Percentiles rank a stretch among this genome's conserved stretches.
These are phyloP conservation scores for Talaromyces nanjingensis DNA, from an alignment of 495 filamentous ascomycete species.

Conservation along the genomic window DNA sequence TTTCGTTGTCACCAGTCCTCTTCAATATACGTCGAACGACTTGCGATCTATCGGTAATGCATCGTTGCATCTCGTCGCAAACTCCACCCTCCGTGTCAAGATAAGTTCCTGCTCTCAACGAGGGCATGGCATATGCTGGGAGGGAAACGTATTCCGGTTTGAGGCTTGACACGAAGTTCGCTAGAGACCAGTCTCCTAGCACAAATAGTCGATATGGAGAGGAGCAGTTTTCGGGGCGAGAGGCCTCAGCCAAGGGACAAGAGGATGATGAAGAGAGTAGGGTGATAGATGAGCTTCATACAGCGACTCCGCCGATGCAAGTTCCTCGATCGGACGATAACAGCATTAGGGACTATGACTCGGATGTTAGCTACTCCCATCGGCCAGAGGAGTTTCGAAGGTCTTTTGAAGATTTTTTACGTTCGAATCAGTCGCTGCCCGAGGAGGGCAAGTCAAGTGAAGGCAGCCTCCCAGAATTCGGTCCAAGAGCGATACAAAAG, in stretches of 20 bases:
- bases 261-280: conserved; percentile 35
- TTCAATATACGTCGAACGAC: background rate
- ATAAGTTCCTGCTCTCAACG: conserved; percentile 16
- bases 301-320: conserved; percentile 39
- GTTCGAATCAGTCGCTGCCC: conserved; percentile 34
- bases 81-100: conserved; percentile 1
- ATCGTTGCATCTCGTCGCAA: conserved; percentile 3
- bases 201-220: background rate
- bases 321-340: conserved; percentile 36
- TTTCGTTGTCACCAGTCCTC: background rate
- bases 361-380: conserved; percentile 28
- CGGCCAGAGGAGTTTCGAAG: conserved; percentile 36
- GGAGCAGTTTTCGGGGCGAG: background rate
- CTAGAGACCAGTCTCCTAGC: conserved; percentile 6
- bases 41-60: conserved; percentile 2
- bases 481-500: conserved; percentile 23
- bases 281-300: conserved; percentile 37
- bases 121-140: conserved; percentile 37
- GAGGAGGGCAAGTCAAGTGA: conserved; percentile 31
- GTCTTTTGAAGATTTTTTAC: conserved; percentile 37
- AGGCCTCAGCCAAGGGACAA: background rate
- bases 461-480: conserved; percentile 30
- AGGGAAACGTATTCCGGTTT: conserved; percentile 31
- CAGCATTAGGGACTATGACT: conserved; percentile 10
- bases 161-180: conserved; percentile 38